Percentiles rank a stretch among this genome's conserved stretches.
Conservation (phyloP, 352 stramenopile genomes). For the Pythium folliculosum region DNA sequence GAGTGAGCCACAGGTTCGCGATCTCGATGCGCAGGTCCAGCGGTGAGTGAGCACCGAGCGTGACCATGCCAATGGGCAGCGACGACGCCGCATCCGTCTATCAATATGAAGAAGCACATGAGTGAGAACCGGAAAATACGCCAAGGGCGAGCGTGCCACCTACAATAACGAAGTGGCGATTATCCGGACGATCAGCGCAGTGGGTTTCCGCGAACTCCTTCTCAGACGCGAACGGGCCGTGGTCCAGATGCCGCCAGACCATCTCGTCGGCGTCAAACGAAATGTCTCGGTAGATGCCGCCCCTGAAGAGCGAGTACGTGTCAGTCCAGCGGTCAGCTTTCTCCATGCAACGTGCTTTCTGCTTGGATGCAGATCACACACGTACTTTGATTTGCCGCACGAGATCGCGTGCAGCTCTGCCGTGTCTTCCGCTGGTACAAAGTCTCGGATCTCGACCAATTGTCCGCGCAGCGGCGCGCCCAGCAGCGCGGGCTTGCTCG, state of each 20-base stretch:
- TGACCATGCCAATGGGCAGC: slow-evolving; percentile 76
- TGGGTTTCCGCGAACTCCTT: slow-evolving; percentile 39
- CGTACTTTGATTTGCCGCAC: slow-evolving; percentile 40
- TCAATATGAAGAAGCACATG: background rate
- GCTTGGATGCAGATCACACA: background rate
- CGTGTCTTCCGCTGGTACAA: slow-evolving; percentile 32
- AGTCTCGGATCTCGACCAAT: slow-evolving; percentile 51
- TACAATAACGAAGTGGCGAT: slow-evolving; percentile 69
- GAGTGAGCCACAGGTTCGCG: slow-evolving; percentile 77
- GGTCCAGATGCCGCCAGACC: slow-evolving; percentile 72
- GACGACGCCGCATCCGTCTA: slow-evolving; percentile 51
- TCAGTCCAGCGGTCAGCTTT: too few relatives aligned
- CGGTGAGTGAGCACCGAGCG: slow-evolving; percentile 75
- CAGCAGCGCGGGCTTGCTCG: slow-evolving; percentile 39
- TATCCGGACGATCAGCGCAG: slow-evolving; percentile 35
- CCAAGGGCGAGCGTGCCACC: background rate
- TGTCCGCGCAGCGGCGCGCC: slow-evolving; percentile 37
- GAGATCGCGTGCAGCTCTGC: slow-evolving; percentile 50
- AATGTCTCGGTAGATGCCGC: slow-evolving; percentile 64
- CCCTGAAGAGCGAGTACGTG: slow-evolving; percentile 12
- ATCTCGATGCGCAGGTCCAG: slow-evolving; percentile 77
- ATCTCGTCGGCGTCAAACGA: slow-evolving; percentile 74
- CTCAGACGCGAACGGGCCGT: slow-evolving; percentile 56
- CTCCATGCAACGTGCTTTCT: too few relatives aligned
- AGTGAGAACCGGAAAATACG: background rate